Percentiles rank a stretch among this genome's conserved stretches.
Conservation (phyloP, 2,329 filamentous ascomycete genomes). For the Xylaria sp. region DNA sequence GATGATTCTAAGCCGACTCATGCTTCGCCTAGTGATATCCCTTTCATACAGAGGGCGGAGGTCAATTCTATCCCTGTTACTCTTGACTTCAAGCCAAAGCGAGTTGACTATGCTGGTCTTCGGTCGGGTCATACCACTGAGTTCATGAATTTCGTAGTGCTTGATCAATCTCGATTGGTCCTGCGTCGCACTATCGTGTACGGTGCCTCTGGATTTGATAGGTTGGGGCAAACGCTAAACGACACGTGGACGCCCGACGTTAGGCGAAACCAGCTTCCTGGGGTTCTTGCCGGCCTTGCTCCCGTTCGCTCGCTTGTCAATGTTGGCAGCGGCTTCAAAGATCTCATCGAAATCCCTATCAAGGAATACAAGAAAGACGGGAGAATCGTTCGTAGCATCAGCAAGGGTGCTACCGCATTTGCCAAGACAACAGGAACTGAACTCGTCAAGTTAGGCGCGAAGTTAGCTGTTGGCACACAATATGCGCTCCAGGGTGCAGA, state of each 20-base stretch:
- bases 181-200: slow-evolving; percentile 92
- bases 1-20: slow-evolving; percentile 71
- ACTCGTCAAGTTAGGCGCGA: slow-evolving; percentile 92
- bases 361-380: slow-evolving; percentile 95
- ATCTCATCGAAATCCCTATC: slow-evolving; percentile 89
- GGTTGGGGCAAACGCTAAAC: slow-evolving; percentile 88
- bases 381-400: slow-evolving; percentile 87
- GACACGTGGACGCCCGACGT: slow-evolving; percentile 98
- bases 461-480: slow-evolving; percentile 93
- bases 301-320: slow-evolving; percentile 92
- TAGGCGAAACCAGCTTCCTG: slow-evolving; percentile 85
- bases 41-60: slow-evolving; percentile 91
- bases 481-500: slow-evolving; percentile 92
- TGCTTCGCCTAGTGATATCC: slow-evolving; percentile 73
- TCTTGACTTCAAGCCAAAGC: slow-evolving; percentile 95
- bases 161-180: slow-evolving; percentile 88
- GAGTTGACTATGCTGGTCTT: slow-evolving; percentile 93
- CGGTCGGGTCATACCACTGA: slow-evolving; percentile 94
- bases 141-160: slow-evolving; percentile 97
- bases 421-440: slow-evolving; percentile 94
- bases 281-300: slow-evolving; percentile 87
- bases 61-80: slow-evolving; percentile 84
- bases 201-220: slow-evolving; percentile 89
- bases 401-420: slow-evolving; percentile 90
- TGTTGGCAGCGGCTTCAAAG: slow-evolving; percentile 84